phyloP scores from a whole-genome alignment of 768 basidiomycete species.

The Panaeolus papilionaceus region DNA sequence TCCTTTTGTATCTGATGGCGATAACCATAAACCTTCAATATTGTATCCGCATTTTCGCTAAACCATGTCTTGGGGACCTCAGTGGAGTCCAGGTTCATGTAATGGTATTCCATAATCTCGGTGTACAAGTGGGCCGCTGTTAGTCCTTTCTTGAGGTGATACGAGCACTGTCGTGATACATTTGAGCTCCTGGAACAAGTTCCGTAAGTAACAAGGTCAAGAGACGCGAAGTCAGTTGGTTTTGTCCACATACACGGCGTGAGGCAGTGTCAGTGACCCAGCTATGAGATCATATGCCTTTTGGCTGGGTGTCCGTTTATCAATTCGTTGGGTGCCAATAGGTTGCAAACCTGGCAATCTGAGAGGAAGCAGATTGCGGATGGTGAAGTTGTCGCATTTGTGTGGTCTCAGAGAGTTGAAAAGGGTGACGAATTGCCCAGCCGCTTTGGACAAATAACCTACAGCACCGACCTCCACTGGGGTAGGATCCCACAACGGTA shows the following conservation, averaged over 20 bases:
- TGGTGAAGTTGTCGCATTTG: slow-evolving; percentile 46
- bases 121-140: slow-evolving; percentile 70
- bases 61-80: slow-evolving; percentile 78
- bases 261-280: slow-evolving; percentile 45
- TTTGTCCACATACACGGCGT: slow-evolving; percentile 34
- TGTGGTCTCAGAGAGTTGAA: slow-evolving; percentile 70
- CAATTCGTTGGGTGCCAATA: slow-evolving; percentile 55
- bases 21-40: slow-evolving; percentile 58
- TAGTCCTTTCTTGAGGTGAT: slow-evolving; percentile 67
- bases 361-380: slow-evolving; percentile 60
- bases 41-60: slow-evolving; percentile 67
- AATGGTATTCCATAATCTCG: slow-evolving; percentile 73
- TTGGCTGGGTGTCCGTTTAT: slow-evolving; percentile 64
- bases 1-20: slow-evolving; percentile 59
- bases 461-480: slow-evolving; percentile 74
- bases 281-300: slow-evolving; percentile 42
- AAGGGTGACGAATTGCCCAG: slow-evolving; percentile 72
- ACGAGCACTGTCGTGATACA: slow-evolving; percentile 59
- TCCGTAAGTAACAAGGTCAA: not conserved
- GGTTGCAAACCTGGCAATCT: slow-evolving; percentile 65
- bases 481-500: slow-evolving; percentile 77
- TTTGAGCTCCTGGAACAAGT: slow-evolving; percentile 32
- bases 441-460: slow-evolving; percentile 73
- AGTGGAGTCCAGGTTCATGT: slow-evolving; percentile 55
- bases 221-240: no score